These are phyloP conservation scores for Neonectria punicea DNA, from an alignment of 2,329 filamentous ascomycete genomes.

Conservation along the genomic window DNA sequence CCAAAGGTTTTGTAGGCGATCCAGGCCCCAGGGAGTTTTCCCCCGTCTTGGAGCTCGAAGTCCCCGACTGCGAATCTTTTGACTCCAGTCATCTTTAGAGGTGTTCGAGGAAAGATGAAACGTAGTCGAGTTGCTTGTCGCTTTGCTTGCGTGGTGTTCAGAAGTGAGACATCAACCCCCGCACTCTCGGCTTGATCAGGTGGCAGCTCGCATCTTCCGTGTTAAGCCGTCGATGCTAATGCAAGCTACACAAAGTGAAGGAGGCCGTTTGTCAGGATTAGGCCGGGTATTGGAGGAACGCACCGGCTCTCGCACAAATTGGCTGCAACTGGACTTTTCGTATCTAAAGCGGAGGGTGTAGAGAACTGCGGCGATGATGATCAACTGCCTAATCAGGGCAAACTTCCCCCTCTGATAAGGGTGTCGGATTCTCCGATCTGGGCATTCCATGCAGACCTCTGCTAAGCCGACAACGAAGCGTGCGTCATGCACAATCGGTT, in stretches of 20 bases:
- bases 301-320: background rate
- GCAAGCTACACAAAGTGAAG: background rate
- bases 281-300: background rate
- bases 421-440: background rate
- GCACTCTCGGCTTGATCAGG: background rate
- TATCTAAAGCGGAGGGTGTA: background rate
- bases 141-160: too few relatives aligned
- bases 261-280: background rate
- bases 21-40: conserved; percentile 69
- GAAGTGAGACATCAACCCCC: background rate
- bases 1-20: conserved; percentile 85
- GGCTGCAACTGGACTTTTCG: background rate
- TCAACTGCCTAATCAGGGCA: background rate
- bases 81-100: conserved; percentile 26
- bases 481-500: background rate
- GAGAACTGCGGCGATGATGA: background rate
- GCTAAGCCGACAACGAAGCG: background rate
- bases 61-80: conserved; percentile 66
- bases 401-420: background rate
- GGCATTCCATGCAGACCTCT: background rate
- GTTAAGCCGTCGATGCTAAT: background rate
- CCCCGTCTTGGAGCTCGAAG: conserved; percentile 73
- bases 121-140: background rate
- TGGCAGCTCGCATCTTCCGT: background rate
- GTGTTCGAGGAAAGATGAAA: too few relatives aligned